Base-by-base conservation (phyloP, 495 filamentous ascomycete species). In the Penicillium canescens region DNA sequence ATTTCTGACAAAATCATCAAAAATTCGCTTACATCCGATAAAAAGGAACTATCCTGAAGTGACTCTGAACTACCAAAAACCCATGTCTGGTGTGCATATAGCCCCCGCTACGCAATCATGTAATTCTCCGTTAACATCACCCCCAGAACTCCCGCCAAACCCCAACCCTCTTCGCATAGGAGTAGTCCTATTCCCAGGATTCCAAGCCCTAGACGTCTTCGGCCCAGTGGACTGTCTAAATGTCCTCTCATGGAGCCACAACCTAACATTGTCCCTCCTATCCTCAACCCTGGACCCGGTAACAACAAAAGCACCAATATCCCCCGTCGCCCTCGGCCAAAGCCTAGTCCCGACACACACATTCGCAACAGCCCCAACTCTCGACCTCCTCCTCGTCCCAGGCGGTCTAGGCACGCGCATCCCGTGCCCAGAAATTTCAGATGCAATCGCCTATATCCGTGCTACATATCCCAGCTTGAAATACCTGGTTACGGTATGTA, bases 351-450 rank as follows among this genome's bases (percentile, higher is more conserved):
- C 86, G 16, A 89, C 86, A 3, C 85, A 85, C 66, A 86, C 84
- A 1, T 86, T 83, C 59, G 56, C 51, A 11, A 67, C 53, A 2
- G 43, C 63, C 1, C 67, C 65, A 6, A 31, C 49, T 2, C 40
- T 89, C 5, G 86, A 91, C 40, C 78, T 88, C 9, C 75, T 91
- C 4, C 62, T 91, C 41, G 69, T 91, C 3, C 87, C 86, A 0
- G 88, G 88, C 4, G 88, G 88, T 0, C 10, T 67, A 2, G 87
- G 87, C 18, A 67, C 73, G 4, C 76, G 82, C 7, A 55, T 21
- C 20, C 54, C 52, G 3, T 31, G 18, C 13, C 31, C 47, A 3
- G 23, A 33, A 3, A 61, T 78, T 12, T 50, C 47, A 6, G 58
- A 57, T 7, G 62, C 74, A 6, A 71, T 81, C 28, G 61, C 69